phyloP scores from a whole-genome alignment of 2,329 filamentous ascomycete species.

The Hypoxylon sp. region DNA sequence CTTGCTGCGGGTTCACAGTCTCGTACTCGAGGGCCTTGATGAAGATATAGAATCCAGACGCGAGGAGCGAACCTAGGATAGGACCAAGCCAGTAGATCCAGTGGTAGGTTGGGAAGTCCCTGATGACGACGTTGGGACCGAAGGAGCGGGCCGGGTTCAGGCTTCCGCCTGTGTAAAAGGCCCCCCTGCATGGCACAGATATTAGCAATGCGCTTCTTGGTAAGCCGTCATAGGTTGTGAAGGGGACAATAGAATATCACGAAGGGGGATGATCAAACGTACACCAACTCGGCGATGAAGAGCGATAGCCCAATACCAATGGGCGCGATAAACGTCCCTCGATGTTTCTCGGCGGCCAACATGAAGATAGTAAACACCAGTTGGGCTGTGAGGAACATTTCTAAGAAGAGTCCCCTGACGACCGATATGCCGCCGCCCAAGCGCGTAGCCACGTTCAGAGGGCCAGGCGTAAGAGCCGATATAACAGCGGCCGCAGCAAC shows the following conservation, averaged over 20 bases:
- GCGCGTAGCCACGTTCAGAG: conserved; percentile 60
- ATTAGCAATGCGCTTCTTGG: background rate
- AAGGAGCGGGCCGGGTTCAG: conserved; percentile 53
- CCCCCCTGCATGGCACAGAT: conserved; percentile 38
- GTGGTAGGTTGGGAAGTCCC: conserved; percentile 47
- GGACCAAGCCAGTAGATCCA: conserved; percentile 57
- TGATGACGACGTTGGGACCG: conserved; percentile 48
- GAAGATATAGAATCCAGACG: conserved; percentile 47
- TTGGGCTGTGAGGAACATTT: conserved; percentile 65
- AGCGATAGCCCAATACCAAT: conserved; percentile 71
- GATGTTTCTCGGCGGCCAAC: conserved; percentile 72
- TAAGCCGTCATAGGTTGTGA: background rate
- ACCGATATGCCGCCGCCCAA: conserved; percentile 58
- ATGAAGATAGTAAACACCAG: conserved; percentile 68
- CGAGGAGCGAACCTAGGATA: conserved; percentile 53
- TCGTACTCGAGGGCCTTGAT: conserved; percentile 46
- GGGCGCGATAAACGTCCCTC: conserved; percentile 70
- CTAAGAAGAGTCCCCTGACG: conserved; percentile 64
- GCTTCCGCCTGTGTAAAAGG: conserved; percentile 51
- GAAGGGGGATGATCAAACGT: background rate
- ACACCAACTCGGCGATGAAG: conserved; percentile 12
- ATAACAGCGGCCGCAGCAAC: conserved; percentile 64
- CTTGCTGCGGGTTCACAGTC: conserved; percentile 41
- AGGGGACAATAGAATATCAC: background rate
- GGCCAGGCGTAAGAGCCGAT: conserved; percentile 60